A percentile compares a stretch with the other conserved stretches of the same genome.
These are phyloP conservation scores for Lepidium sativum DNA, from an alignment of 345 rosid genomes.

Conservation along the genomic window DNA sequence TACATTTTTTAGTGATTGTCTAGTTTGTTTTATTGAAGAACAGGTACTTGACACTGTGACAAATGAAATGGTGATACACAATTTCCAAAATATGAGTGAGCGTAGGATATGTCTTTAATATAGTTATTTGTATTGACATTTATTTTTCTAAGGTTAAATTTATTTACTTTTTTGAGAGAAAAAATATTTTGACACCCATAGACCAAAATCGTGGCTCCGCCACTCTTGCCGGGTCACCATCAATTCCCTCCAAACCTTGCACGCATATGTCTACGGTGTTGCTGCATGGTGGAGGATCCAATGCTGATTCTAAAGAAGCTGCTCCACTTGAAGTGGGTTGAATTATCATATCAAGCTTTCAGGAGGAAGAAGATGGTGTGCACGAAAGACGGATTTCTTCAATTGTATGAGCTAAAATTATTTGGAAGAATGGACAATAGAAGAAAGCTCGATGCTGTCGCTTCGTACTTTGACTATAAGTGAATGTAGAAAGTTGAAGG, in stretches of 20 bases:
- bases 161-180: too few relatives aligned
- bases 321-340: slow-evolving; percentile 21
- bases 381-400: slow-evolving; percentile 16
- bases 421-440: slow-evolving; percentile 16
- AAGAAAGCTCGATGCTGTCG: slow-evolving; percentile 25
- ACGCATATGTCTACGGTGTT: slow-evolving; percentile 7
- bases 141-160: too few relatives aligned
- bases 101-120: too few relatives aligned
- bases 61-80: too few relatives aligned
- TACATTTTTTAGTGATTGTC: too few relatives aligned
- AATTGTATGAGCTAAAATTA: not conserved
- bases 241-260: slow-evolving; percentile 28
- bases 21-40: too few relatives aligned
- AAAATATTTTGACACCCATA: too few relatives aligned
- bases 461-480: slow-evolving; percentile 33
- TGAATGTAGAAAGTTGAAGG: slow-evolving; percentile 22
- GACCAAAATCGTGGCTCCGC: too few relatives aligned
- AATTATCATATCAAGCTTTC: slow-evolving; percentile 6
- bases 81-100: too few relatives aligned
- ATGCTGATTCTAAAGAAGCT: slow-evolving; percentile 37
- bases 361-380: slow-evolving; percentile 22
- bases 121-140: too few relatives aligned
- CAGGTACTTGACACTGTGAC: too few relatives aligned
- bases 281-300: slow-evolving; percentile 37
- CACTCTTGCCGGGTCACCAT: too few relatives aligned